Conservation (phyloP, 176 grass and related monocot genomes). For the Alloteropsis semialata region DNA sequence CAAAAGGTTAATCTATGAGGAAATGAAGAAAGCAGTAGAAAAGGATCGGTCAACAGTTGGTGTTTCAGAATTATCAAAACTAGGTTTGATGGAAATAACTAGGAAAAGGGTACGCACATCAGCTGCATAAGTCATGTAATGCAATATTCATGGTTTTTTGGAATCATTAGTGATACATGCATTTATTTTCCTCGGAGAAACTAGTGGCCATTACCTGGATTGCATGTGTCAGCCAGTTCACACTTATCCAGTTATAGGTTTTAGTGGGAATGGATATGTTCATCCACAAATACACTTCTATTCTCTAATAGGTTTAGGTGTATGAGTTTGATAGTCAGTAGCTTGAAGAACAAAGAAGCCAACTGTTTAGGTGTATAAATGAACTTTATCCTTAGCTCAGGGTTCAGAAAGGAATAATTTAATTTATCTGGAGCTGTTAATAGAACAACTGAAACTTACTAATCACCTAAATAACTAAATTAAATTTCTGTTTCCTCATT, state of each 20-base stretch:
- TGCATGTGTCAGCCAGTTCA: background rate
- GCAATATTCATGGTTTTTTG: background rate
- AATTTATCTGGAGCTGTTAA: background rate
- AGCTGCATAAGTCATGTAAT: background rate
- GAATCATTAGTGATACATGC: background rate
- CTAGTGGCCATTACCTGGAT: background rate
- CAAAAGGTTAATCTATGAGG: constrained; percentile 80
- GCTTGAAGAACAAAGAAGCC: background rate
- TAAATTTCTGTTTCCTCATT: background rate
- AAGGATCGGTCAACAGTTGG: constrained; percentile 79
- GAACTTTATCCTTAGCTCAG: background rate
- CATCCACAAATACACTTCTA: background rate
- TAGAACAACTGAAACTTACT: background rate
- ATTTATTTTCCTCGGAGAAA: background rate
- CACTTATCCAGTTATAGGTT: background rate
- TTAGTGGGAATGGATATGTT: background rate
- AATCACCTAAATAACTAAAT: background rate
- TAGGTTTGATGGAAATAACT: constrained; percentile 94
- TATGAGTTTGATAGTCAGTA: background rate
- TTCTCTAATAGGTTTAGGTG: background rate
- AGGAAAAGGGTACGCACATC: constrained; percentile 78
- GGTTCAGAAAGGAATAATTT: background rate
- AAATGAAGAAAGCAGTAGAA: constrained; percentile 89
- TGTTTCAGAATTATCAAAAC: constrained; percentile 88
- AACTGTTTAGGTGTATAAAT: background rate